These are phyloP conservation scores for Immersiporthe knoxdaviesiana DNA, from an alignment of 2,329 filamentous ascomycete species.

Conservation along the genomic window DNA sequence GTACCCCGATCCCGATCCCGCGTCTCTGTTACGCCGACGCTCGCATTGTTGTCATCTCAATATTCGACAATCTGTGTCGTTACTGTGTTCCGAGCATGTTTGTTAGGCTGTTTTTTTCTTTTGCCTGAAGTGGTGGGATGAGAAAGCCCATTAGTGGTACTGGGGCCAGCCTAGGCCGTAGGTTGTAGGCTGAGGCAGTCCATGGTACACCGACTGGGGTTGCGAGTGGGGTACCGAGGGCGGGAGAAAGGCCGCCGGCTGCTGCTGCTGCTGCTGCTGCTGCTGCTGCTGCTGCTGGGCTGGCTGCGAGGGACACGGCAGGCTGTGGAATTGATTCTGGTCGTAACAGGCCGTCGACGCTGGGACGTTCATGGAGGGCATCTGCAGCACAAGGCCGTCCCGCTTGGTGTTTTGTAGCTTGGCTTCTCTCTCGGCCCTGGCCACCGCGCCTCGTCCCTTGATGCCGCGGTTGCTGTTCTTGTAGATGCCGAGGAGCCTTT, in stretches of 20 bases:
- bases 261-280: too few relatives aligned
- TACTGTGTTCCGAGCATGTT: neutral
- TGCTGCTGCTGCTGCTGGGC: constrained; percentile 8
- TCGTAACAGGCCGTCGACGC: constrained; percentile 37
- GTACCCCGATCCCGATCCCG: neutral
- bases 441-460: constrained; percentile 89
- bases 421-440: constrained; percentile 56
- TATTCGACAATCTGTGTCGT: neutral
- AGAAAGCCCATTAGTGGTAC: constrained; percentile 16
- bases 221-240: constrained; percentile 18
- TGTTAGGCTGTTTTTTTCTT: neutral
- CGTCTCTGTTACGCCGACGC: neutral
- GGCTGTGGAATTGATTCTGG: constrained; percentile 18
- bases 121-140: neutral
- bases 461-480: constrained; percentile 99
- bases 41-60: neutral
- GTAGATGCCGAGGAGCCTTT: constrained; percentile 86
- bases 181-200: constrained; percentile 22
- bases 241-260: constrained; percentile 7
- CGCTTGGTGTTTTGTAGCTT: neutral
- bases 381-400: constrained; percentile 18
- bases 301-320: constrained; percentile 18
- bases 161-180: constrained; percentile 26
- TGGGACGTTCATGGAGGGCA: constrained; percentile 34
- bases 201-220: constrained; percentile 17